Base-by-base conservation (phyloP, 805 yeast genomes). In the Yamadazyma akitaensis region DNA sequence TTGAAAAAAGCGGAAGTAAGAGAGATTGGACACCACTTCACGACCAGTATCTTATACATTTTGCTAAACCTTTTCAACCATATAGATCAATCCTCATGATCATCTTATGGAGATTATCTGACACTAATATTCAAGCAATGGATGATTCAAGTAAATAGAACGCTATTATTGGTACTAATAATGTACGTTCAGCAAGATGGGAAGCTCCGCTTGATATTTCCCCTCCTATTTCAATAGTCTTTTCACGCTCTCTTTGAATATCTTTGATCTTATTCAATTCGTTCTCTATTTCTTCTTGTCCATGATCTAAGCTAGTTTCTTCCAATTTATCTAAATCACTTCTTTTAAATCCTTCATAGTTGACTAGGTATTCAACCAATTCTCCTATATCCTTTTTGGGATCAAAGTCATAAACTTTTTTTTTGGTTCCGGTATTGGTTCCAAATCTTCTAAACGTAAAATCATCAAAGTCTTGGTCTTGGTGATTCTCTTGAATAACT, bases 91-190 rank as follows among this genome's bases (percentile, higher is more conserved):
- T 80, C 2, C 76, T 86, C 42, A 86, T 85, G 88, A 59, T 85
- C 57, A 52, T 87, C 2, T 59, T 88, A 51, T 89, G 96, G 96
- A 73, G 90, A 50, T 53, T 85, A 21, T 74, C 86, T 17, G 70
- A 79, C 30, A 81, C 85, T 1, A 68, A 77, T 46, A 68, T 84
- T 38, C 83, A 76, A 1, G 81, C 68, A 2, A 56, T 72, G 43
- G 68, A 61, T 11, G 46, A 43, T 18, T 40, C 45, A 10, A 43
- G 42, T 16, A 47, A 36, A 34, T 34, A 28, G 28, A 40, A 19
- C 21, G 12, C 36, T 40, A 30, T 31, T 31, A 41, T 32, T 10
- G 35, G 21, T 13, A 34, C 26, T 18, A 26, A 25, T 10, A 40
- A 37, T 14, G 14, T 35, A 37, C 18, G 11, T 12, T 16, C 28